These are phyloP conservation scores for Nicotiana benthamiana DNA, from an alignment of 257 asterid species.

Conservation along the genomic window DNA sequence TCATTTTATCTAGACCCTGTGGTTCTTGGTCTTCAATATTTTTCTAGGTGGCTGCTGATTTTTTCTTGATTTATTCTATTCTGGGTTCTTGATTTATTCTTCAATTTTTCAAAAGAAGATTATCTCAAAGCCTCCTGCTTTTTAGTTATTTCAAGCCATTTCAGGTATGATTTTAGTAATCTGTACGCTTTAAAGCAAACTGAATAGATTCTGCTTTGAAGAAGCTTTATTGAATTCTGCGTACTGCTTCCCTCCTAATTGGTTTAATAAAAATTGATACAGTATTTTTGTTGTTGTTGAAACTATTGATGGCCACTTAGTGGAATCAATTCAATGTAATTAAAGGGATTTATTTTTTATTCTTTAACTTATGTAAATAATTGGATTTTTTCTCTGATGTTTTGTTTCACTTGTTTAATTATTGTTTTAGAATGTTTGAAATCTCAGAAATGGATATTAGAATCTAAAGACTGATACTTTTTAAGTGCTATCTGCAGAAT, in stretches of 20 bases:
- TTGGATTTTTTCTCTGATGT: not conserved
- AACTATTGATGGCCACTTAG: not conserved
- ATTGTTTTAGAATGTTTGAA: not conserved
- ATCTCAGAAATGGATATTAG: not conserved
- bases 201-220: not conserved
- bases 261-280: too few species aligned
- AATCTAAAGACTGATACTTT: slow-evolving; percentile 2
- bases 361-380: not conserved
- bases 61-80: not conserved
- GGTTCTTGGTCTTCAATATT: not conserved
- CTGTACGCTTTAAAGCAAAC: not conserved
- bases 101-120: not conserved
- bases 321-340: not conserved
- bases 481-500: slow-evolving; percentile 23
- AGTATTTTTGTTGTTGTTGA: too few species aligned
- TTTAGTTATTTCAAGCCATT: not conserved
- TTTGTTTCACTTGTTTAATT: not conserved
- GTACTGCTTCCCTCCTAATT: not conserved
- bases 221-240: not conserved
- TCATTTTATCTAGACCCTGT: not conserved
- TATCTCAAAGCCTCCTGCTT: not conserved
- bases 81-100: not conserved
- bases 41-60: not conserved
- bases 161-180: not conserved
- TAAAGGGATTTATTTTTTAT: not conserved